Evolutionary conservation across 2,329 filamentous ascomycete genomes (phyloP), one percentile per base, ranked within the genome.

Genomic region (Pseudonectria foliicola): DNA sequence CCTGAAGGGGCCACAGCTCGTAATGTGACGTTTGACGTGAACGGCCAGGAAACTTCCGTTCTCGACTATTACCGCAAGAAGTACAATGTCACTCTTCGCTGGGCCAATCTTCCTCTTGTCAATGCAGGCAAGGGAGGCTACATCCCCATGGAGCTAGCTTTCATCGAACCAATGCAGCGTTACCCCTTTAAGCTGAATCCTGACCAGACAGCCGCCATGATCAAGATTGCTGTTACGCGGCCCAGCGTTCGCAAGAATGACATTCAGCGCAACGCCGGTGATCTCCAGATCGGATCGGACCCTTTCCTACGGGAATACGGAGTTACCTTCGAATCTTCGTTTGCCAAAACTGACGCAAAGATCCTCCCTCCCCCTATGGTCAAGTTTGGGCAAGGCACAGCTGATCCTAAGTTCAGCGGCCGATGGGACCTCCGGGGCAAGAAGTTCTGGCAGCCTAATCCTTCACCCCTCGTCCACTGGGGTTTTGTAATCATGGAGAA

Each of bases 391-490:
- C 70, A 65, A 16, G 66, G 65, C 11, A 63, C 66, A 13, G 63
- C 68, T 5, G 77, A 80, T 36, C 85, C 86, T 2, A 71, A 75
- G 13, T 74, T 71, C 13, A 60, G 63, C 21, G 92, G 90, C 24
- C 81, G 87, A 15, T 98, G 92, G 92, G 85, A 94, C 56, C 68
- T 96, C 10, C 79, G 86, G 27, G 80, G 79, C 21, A 87, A 86
- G 60, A 82, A 57, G 41, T 95, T 95, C 56, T 68, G 80, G 10
- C 62, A 67, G 33, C 60, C 73, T 4, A 92, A 94, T 53, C 47
- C 61, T 0, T 59, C 65, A 1, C 70, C 75, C 0, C 68, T 96
- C 6, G 68, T 67, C 33, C 73, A 71, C 14, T 98, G 90, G 89
- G 85, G 79, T 5, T 70, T 95, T 16, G 74, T 84, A 31, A 68